These are phyloP conservation scores for Canariomyces notabilis DNA, from an alignment of 2,329 filamentous ascomycete genomes.

Conservation along the genomic window DNA sequence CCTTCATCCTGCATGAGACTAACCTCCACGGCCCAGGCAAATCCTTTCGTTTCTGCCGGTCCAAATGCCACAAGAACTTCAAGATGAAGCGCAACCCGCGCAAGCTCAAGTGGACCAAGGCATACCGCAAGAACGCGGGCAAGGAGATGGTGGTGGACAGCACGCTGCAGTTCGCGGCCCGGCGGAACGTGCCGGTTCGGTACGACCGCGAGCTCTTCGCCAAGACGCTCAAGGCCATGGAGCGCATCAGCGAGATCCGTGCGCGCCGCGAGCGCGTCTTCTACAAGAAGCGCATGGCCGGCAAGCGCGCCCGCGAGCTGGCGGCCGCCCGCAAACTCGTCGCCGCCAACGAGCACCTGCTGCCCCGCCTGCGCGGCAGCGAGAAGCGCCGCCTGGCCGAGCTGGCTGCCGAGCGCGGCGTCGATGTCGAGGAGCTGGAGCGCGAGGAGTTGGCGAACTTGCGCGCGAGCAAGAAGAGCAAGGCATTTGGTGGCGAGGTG, in stretches of 20 bases:
- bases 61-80: slow-evolving; percentile 66
- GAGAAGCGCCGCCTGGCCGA: slow-evolving; percentile 58
- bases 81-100: slow-evolving; percentile 98
- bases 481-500: slow-evolving; percentile 39
- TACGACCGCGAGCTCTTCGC: slow-evolving; percentile 91
- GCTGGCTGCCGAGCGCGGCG: slow-evolving; percentile 50
- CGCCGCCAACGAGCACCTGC: slow-evolving; percentile 84
- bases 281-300: slow-evolving; percentile 89
- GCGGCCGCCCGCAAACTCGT: slow-evolving; percentile 82
- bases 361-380: slow-evolving; percentile 65
- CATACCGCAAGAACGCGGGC: slow-evolving; percentile 77
- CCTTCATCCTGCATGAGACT: neutral
- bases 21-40: slow-evolving; percentile 28
- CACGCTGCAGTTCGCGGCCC: slow-evolving; percentile 85
- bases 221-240: slow-evolving; percentile 88
- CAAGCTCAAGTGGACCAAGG: slow-evolving; percentile 96
- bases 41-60: slow-evolving; percentile 55
- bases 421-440: slow-evolving; percentile 32
- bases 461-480: slow-evolving; percentile 25
- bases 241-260: slow-evolving; percentile 81
- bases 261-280: slow-evolving; percentile 80
- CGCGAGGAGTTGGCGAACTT: slow-evolving; percentile 29
- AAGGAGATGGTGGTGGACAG: slow-evolving; percentile 90
- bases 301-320: slow-evolving; percentile 78
- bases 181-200: slow-evolving; percentile 88